These are phyloP conservation scores for Xylariales sp. DNA, from an alignment of 2,329 filamentous ascomycete species.

Conservation along the genomic window DNA sequence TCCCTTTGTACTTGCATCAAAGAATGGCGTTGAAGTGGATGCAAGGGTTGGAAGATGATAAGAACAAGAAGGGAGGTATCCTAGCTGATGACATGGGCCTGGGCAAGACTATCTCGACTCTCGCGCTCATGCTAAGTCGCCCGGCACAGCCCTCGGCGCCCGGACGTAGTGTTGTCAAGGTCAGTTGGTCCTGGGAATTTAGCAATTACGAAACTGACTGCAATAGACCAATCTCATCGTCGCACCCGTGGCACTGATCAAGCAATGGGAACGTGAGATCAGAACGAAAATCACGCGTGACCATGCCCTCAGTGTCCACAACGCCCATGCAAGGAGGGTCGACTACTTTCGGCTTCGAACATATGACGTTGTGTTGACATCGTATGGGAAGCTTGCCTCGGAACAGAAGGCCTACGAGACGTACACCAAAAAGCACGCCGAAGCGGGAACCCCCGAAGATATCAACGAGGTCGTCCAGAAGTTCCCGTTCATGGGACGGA, in stretches of 20 bases:
- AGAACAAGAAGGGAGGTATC: conserved; percentile 56
- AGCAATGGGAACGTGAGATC: conserved; percentile 36
- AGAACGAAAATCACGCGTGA: conserved; percentile 57
- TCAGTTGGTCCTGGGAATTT: neutral
- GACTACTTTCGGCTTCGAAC: conserved; percentile 55
- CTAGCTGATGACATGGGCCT: conserved; percentile 79
- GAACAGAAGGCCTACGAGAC: conserved; percentile 60
- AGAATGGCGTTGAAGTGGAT: conserved; percentile 74
- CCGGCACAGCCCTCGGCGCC: conserved; percentile 4
- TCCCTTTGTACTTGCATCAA: conserved; percentile 74
- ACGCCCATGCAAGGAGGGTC: conserved; percentile 65
- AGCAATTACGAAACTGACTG: neutral
- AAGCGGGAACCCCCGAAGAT: conserved; percentile 32
- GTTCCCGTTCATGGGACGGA: conserved; percentile 57
- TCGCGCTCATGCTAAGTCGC: conserved; percentile 64
- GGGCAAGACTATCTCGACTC: conserved; percentile 77
- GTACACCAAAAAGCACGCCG: conserved; percentile 45
- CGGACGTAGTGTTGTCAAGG: neutral
- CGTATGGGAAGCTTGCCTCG: conserved; percentile 64
- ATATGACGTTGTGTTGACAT: conserved; percentile 73
- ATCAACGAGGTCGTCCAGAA: conserved; percentile 31
- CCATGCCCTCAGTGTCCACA: conserved; percentile 58
- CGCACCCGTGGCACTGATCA: conserved; percentile 20
- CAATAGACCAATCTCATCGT: conserved; percentile 13
- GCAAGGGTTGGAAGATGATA: conserved; percentile 66